Conservation (phyloP, 2,329 filamentous ascomycete species). For the Penicillium sp. region DNA sequence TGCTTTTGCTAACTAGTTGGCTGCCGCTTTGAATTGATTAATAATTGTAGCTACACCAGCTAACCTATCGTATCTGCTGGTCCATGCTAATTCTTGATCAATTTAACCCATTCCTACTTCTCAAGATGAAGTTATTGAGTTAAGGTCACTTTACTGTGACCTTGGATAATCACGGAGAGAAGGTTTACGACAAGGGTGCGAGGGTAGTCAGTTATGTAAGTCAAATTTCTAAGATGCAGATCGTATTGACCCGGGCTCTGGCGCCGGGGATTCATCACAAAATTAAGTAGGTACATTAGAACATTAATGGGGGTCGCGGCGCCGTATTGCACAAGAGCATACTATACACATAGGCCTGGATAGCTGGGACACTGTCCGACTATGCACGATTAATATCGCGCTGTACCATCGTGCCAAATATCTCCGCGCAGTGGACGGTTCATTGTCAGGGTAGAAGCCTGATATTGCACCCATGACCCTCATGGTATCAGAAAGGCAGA, state of each 20-base stretch:
- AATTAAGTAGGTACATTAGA: constrained; percentile 20
- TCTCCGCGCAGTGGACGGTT: background rate
- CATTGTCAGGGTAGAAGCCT: background rate
- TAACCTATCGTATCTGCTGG: too few species aligned
- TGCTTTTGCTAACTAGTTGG: too few species aligned
- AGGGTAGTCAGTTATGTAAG: background rate
- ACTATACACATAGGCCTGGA: background rate
- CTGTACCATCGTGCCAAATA: background rate
- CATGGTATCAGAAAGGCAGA: background rate
- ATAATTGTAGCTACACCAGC: too few species aligned
- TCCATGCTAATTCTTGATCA: background rate
- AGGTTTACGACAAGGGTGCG: background rate
- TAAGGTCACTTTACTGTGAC: too few species aligned
- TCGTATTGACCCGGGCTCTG: background rate
- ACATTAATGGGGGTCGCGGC: constrained; percentile 6
- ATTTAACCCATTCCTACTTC: background rate
- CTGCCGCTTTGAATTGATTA: too few species aligned
- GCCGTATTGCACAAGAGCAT: background rate
- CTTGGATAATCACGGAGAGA: background rate
- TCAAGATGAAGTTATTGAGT: background rate
- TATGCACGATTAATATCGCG: background rate
- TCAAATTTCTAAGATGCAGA: background rate
- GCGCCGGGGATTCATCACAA: constrained; percentile 9
- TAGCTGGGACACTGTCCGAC: background rate
- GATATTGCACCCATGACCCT: background rate